Evolutionary conservation across 352 stramenopile genomes (phyloP).

Genomic region (Globisporangium solare): DNA sequence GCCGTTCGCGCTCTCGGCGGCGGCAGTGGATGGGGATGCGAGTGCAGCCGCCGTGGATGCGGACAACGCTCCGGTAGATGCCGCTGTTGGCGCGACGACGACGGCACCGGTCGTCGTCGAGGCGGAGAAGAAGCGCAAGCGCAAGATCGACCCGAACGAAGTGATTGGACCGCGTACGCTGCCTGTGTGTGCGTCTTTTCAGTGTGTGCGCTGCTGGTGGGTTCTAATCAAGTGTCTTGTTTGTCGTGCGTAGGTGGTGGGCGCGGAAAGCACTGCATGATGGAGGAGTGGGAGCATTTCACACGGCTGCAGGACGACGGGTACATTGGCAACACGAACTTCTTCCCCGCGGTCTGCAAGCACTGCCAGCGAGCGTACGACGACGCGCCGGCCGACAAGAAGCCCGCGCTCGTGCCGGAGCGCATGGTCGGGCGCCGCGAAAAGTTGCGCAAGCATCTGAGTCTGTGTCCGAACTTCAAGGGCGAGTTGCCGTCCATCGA

Average conservation of each 20-base stretch:
- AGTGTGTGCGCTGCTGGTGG: background rate
- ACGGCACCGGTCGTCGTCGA: constrained; percentile 6
- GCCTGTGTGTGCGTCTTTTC: background rate
- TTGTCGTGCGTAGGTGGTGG: constrained; percentile 21
- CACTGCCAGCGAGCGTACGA: constrained; percentile 66
- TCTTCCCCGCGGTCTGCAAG: constrained; percentile 69
- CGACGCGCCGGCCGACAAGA: constrained; percentile 46
- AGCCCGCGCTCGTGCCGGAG: constrained; percentile 48
- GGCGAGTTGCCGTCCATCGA: constrained; percentile 55
- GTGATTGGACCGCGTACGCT: constrained; percentile 25
- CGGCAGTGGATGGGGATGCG: background rate
- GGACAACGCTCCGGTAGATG: background rate
- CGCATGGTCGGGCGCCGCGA: constrained; percentile 68
- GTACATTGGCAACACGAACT: constrained; percentile 83
- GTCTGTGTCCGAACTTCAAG: constrained; percentile 56
- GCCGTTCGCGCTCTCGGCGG: constrained; percentile 3
- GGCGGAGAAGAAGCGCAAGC: constrained; percentile 47
- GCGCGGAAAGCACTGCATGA: constrained; percentile 74
- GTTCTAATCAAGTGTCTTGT: background rate
- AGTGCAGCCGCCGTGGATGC: constrained; percentile 2
- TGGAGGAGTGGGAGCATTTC: constrained; percentile 82
- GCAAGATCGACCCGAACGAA: constrained; percentile 27
- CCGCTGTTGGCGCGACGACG: background rate
- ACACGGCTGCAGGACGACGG: constrained; percentile 66
- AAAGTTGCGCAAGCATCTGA: constrained; percentile 75